Percentiles rank a stretch among this genome's conserved stretches.
Conservation (phyloP, 2,329 filamentous ascomycete genomes). For the Aspergillus aculeatinus region DNA sequence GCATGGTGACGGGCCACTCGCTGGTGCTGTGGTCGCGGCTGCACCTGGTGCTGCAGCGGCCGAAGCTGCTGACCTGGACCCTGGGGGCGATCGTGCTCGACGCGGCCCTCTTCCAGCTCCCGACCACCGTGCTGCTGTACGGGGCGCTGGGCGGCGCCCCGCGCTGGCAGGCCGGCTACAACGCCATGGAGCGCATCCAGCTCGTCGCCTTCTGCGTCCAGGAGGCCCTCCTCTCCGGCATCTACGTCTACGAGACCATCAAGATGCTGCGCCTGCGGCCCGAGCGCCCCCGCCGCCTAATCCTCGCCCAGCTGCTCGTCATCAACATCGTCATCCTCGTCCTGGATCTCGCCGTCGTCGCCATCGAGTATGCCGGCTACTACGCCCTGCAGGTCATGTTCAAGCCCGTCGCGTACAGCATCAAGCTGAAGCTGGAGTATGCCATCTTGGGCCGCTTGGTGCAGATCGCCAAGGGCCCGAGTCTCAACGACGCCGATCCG, state of each 20-base stretch:
- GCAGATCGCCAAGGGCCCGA: constrained; percentile 3
- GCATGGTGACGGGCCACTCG: constrained; percentile 45
- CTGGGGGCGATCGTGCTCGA: constrained; percentile 43
- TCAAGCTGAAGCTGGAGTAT: constrained; percentile 55
- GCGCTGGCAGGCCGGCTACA: constrained; percentile 25
- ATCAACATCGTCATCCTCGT: constrained; percentile 49
- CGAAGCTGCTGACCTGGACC: constrained; percentile 32
- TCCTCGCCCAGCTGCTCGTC: constrained; percentile 50
- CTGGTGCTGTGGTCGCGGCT: constrained; percentile 48
- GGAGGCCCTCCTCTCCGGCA: constrained; percentile 49
- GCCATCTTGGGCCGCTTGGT: constrained; percentile 52
- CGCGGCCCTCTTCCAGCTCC: constrained; percentile 39
- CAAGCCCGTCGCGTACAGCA: constrained; percentile 39
- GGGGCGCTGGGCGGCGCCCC: constrained; percentile 23
- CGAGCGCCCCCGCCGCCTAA: constrained; percentile 14
- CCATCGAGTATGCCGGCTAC: constrained; percentile 40
- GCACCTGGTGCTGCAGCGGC: constrained; percentile 40
- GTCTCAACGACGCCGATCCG: not conserved
- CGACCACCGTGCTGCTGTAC: constrained; percentile 41
- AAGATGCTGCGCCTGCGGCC: constrained; percentile 41
- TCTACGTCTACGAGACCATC: constrained; percentile 52
- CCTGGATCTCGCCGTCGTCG: constrained; percentile 46
- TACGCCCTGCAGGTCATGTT: constrained; percentile 41
- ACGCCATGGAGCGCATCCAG: constrained; percentile 51
- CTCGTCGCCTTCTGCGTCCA: constrained; percentile 54